Base-by-base conservation (phyloP, 2,329 filamentous ascomycete species). In the Colletotrichum sp. region DNA sequence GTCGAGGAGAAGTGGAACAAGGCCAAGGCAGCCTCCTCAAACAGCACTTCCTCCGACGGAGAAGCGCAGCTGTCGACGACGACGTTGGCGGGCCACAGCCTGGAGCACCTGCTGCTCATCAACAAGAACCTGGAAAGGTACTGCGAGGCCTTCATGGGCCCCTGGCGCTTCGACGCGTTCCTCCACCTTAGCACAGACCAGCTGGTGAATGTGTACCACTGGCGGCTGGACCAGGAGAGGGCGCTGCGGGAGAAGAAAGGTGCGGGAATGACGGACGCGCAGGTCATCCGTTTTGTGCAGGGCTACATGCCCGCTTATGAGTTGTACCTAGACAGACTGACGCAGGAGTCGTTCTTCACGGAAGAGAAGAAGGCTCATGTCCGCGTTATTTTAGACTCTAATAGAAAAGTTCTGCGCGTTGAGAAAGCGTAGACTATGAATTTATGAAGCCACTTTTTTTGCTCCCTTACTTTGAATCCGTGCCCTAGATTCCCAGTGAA, bases 301-400 rank as follows among this genome's bases (percentile, higher is more conserved):
- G 74, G 74, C 19, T 77, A 77, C 61, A 77, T 77, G 74, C 74
- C 74, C 6, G 74, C 74, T 19, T 77, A 77, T 27, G 74, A 77
- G 15, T 34, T 77, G 57, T 77, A 74, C 52, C 71, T 77, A 27
- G 74, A 77, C 4, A 66, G 30, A 19, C 39, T 75, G 27, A 44
- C 64, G 16, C 22, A 39, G 11, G 69, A 75, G 64, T 55, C 72
- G 2, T 57, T 75, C 19, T 75, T 71, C 25, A 6, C 29, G 9
- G 16, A 57, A 16, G 25, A 44, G 44, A 16, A 32, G 8, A 72
- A 75, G 32, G 16, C 36, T n/a, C 72, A 72, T 39, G n/a, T 75
- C 9, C 72, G 69, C n/a, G 63, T 75, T 16, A 49, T 72, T 22
- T 22, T 75, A 59, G 69, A 75, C 44, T 71, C 57, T 4, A 67